These are phyloP conservation scores for Backusella sp. DNA, from an alignment of 192 early-diverging fungal species.

Conservation along the genomic window DNA sequence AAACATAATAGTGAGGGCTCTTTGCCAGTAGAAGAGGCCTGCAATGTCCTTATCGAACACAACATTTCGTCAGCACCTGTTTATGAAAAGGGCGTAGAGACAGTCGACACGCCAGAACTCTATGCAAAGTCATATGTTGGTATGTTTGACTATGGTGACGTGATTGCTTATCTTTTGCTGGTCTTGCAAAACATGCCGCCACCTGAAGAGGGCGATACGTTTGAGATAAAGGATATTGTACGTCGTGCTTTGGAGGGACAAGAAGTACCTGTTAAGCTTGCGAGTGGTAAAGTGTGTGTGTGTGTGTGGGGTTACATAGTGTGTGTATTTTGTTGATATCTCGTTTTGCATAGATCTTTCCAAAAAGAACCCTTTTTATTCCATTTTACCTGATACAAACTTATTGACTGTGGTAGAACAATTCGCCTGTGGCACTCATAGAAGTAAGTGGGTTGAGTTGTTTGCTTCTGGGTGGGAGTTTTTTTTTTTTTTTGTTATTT, in stretches of 20 bases:
- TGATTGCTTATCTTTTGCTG: conserved; percentile 74
- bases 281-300: conserved; percentile 45
- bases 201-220: conserved; percentile 36
- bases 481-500: too few species aligned
- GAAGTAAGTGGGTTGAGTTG: conserved; percentile 38
- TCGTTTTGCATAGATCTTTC: conserved; percentile 59
- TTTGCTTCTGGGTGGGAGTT: too few species aligned
- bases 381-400: conserved; percentile 73
- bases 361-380: conserved; percentile 80
- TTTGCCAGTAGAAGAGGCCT: conserved; percentile 66
- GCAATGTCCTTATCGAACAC: conserved; percentile 69
- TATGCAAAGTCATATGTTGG: conserved; percentile 62
- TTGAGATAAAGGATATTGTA: conserved; percentile 62
- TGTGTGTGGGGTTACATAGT: not conserved
- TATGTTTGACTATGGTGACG: conserved; percentile 87
- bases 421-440: conserved; percentile 75
- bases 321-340: too few species aligned
- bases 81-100: conserved; percentile 46
- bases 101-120: not conserved
- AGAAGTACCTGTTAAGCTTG: conserved; percentile 61
- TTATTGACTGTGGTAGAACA: conserved; percentile 68
- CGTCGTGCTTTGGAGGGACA: conserved; percentile 45
- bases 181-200: conserved; percentile 54
- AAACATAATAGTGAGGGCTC: conserved; percentile 43
- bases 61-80: conserved; percentile 81